phyloP scores from a whole-genome alignment of 768 basidiomycete species.

The Amanita molliuscula region DNA sequence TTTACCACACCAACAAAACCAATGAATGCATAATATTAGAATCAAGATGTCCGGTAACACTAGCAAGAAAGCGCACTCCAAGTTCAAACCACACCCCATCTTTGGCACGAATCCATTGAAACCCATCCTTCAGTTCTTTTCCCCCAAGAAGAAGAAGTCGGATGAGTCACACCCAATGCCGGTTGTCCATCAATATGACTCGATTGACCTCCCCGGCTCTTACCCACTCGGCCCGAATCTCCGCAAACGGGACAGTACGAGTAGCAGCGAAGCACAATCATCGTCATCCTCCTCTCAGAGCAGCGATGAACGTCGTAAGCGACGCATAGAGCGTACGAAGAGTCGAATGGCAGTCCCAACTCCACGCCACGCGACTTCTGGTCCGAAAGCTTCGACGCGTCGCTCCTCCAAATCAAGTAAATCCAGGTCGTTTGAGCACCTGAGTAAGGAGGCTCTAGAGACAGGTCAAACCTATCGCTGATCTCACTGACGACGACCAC shows the following conservation, averaged over 20 bases:
- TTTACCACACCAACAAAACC: constrained; percentile 3
- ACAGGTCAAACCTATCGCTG: background rate
- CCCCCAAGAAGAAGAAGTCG: background rate
- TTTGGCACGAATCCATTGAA: background rate
- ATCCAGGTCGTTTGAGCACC: constrained; percentile 1
- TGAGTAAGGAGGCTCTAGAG: background rate
- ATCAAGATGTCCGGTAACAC: background rate
- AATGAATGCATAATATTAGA: background rate
- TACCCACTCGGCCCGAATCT: background rate
- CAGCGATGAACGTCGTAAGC: background rate
- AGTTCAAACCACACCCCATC: constrained; percentile 5
- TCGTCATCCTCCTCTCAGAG: background rate
- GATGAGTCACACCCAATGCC: background rate
- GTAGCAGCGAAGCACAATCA: background rate
- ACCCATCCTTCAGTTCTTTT: constrained; percentile 3
- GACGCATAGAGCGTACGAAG: constrained; percentile 5
- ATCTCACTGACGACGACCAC: constrained; percentile 1
- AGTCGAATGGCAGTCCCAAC: background rate
- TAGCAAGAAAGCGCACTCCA: constrained; percentile 2
- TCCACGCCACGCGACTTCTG: background rate
- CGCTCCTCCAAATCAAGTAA: background rate
- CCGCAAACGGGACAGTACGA: background rate
- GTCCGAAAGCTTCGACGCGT: background rate
- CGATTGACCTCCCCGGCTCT: background rate
- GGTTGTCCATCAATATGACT: background rate